phyloP scores from a whole-genome alignment of 805 yeast species.

The Ogataea angusta region DNA sequence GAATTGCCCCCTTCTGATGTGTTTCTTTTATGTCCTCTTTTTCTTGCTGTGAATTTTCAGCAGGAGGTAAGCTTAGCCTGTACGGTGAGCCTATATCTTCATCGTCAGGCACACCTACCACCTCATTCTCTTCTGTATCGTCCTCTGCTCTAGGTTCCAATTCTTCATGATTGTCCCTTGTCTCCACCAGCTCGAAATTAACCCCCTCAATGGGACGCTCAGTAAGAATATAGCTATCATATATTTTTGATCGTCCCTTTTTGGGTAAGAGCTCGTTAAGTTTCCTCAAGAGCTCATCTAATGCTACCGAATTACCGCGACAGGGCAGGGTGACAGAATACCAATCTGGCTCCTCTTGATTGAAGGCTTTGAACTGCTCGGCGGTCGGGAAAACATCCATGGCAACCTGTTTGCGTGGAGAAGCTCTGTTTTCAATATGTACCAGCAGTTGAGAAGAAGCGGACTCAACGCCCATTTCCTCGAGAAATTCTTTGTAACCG shows the following conservation, averaged over 20 bases:
- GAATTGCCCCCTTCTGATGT: not conserved
- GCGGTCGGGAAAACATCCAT: slow-evolving; percentile 8
- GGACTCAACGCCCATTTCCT: slow-evolving; percentile 15
- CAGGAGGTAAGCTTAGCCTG: not conserved
- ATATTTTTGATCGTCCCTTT: not conserved
- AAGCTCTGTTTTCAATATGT: not conserved
- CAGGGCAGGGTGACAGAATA: slow-evolving; percentile 18
- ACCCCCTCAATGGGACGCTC: slow-evolving; percentile 48
- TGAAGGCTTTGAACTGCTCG: slow-evolving; percentile 20
- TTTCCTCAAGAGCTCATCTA: slow-evolving; percentile 20
- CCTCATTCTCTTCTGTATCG: not conserved
- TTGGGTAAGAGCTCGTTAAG: slow-evolving; percentile 19
- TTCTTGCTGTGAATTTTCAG: not conserved
- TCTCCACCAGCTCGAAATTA: slow-evolving; percentile 29
- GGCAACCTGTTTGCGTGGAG: not conserved
- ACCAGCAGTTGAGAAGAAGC: slow-evolving; percentile 2
- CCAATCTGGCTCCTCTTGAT: slow-evolving; percentile 24
- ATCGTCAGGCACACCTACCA: not conserved
- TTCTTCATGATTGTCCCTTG: not conserved
- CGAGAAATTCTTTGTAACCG: slow-evolving; percentile 22
- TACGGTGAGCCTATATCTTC: slow-evolving; percentile 3
- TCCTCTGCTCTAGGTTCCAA: not conserved
- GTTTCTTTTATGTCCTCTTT: slow-evolving; percentile 6
- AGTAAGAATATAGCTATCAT: slow-evolving; percentile 43
- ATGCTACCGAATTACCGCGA: slow-evolving; percentile 14